Percentiles rank a stretch among this genome's conserved stretches.
Conservation (phyloP, 192 early-diverging fungal genomes). For the Polychytrium aggregatum region DNA sequence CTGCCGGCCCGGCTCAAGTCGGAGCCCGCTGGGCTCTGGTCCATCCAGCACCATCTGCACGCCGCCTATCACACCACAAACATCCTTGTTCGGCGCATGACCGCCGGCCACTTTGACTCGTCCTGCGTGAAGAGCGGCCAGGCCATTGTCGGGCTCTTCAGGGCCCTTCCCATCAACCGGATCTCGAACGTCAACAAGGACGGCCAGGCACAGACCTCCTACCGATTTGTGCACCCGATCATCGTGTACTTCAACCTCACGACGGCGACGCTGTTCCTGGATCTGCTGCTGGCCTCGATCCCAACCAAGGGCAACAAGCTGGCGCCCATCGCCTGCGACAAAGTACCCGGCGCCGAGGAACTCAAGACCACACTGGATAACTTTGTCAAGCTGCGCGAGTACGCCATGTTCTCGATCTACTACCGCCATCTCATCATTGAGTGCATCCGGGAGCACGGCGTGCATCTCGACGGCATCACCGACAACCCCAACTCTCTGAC, state of each 20-base stretch:
- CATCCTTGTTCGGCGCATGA: constrained; percentile 26
- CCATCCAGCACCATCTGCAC: constrained; percentile 31
- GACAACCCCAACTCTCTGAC: neutral
- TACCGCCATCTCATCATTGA: constrained; percentile 32
- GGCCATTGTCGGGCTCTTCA: constrained; percentile 18
- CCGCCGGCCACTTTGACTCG: constrained; percentile 17
- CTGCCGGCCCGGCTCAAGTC: constrained; percentile 14
- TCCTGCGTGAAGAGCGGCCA: constrained; percentile 13
- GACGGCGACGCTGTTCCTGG: constrained; percentile 28
- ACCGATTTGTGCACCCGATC: constrained; percentile 32
- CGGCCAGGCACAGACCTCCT: constrained; percentile 3
- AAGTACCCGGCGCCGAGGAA: constrained; percentile 6
- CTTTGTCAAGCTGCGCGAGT: constrained; percentile 28
- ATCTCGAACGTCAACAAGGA: neutral
- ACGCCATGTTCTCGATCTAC: constrained; percentile 25
- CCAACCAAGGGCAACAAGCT: constrained; percentile 4
- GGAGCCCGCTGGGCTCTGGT: constrained; percentile 22
- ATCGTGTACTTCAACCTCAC: constrained; percentile 32
- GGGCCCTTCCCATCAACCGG: constrained; percentile 9
- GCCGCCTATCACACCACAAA: constrained; percentile 29
- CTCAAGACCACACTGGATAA: constrained; percentile 21
- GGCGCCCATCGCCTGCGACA: neutral
- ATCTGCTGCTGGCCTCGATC: constrained; percentile 14
- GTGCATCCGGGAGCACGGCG: constrained; percentile 14
- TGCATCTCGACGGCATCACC: constrained; percentile 5